Evolutionary conservation across 257 asterid genomes (phyloP).

Genomic region (Craterostigma plantagineum): DNA sequence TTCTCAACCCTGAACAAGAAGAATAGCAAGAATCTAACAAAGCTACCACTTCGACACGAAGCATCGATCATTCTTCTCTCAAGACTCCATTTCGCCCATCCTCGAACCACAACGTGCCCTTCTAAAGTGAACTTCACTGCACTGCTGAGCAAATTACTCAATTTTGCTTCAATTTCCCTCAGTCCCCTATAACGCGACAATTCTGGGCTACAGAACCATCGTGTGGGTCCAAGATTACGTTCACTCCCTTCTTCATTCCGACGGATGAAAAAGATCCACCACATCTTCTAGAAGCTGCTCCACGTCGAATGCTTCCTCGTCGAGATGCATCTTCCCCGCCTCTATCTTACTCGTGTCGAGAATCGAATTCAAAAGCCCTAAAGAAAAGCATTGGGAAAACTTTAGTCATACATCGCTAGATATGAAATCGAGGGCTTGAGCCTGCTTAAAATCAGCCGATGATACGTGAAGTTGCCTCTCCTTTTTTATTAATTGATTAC

Average conservation of each 20-base stretch:
- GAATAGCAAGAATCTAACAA: slow-evolving; percentile 14
- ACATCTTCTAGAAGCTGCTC: slow-evolving; percentile 43
- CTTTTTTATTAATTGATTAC: too few species aligned
- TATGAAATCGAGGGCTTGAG: too few species aligned
- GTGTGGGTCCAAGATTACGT: slow-evolving; percentile 43
- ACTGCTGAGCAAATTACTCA: slow-evolving; percentile 49
- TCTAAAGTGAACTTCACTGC: slow-evolving; percentile 64
- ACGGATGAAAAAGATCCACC: too few species aligned
- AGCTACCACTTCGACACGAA: slow-evolving; percentile 10
- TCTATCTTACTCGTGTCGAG: slow-evolving; percentile 61
- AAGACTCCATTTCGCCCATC: slow-evolving; percentile 28
- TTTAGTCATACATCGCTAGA: too few species aligned
- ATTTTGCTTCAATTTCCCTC: slow-evolving; percentile 46
- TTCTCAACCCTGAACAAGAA: slow-evolving; percentile 11
- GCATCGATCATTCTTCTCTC: slow-evolving; percentile 14
- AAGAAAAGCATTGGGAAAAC: neutral
- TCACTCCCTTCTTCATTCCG: slow-evolving; percentile 53
- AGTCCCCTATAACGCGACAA: slow-evolving; percentile 40
- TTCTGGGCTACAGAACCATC: slow-evolving; percentile 33
- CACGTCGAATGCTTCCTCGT: slow-evolving; percentile 44
- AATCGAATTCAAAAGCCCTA: slow-evolving; percentile 48
- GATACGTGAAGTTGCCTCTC: too few species aligned
- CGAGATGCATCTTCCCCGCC: slow-evolving; percentile 48
- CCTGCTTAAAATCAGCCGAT: too few species aligned
- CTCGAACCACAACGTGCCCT: slow-evolving; percentile 53